Conservation (phyloP, 768 basidiomycete species). For the Psilocybe sp. region DNA sequence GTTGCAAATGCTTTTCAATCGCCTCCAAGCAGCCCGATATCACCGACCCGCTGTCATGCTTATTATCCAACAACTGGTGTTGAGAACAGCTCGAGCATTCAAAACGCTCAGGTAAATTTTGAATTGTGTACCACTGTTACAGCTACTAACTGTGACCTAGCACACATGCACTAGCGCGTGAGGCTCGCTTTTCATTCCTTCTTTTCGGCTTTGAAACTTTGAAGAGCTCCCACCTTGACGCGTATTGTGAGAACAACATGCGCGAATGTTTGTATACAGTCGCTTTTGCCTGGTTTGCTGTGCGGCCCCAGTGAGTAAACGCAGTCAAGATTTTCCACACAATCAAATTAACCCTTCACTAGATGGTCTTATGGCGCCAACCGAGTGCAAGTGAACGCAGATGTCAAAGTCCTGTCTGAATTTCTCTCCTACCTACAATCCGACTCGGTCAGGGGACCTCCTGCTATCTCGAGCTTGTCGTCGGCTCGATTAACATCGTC, state of each 20-base stretch:
- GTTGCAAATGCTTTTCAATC: slow-evolving; percentile 85
- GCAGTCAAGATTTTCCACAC: not conserved
- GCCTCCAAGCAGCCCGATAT: slow-evolving; percentile 92
- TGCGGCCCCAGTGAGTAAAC: slow-evolving; percentile 78
- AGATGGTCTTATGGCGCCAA: slow-evolving; percentile 98
- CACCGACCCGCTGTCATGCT: slow-evolving; percentile 81
- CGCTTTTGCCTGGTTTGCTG: slow-evolving; percentile 92
- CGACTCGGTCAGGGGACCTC: slow-evolving; percentile 62
- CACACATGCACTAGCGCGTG: slow-evolving; percentile 88
- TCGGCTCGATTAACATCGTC: slow-evolving; percentile 42
- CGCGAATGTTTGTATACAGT: slow-evolving; percentile 75
- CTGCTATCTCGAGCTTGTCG: slow-evolving; percentile 61
- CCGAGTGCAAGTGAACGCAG: slow-evolving; percentile 84
- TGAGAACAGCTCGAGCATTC: slow-evolving; percentile 73
- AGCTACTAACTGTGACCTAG: slow-evolving; percentile 36
- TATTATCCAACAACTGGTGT: slow-evolving; percentile 78
- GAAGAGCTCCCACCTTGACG: slow-evolving; percentile 83
- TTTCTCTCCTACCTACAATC: slow-evolving; percentile 75
- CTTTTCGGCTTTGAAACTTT: slow-evolving; percentile 92
- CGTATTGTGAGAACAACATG: slow-evolving; percentile 71
- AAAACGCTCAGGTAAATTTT: slow-evolving; percentile 65
- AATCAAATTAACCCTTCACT: slow-evolving; percentile 1
- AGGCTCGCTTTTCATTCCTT: slow-evolving; percentile 86
- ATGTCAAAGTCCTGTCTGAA: slow-evolving; percentile 84
- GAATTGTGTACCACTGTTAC: not conserved